Evolutionary conservation across 441 rosid species (phyloP).

Genomic region (Populus hybrid): DNA sequence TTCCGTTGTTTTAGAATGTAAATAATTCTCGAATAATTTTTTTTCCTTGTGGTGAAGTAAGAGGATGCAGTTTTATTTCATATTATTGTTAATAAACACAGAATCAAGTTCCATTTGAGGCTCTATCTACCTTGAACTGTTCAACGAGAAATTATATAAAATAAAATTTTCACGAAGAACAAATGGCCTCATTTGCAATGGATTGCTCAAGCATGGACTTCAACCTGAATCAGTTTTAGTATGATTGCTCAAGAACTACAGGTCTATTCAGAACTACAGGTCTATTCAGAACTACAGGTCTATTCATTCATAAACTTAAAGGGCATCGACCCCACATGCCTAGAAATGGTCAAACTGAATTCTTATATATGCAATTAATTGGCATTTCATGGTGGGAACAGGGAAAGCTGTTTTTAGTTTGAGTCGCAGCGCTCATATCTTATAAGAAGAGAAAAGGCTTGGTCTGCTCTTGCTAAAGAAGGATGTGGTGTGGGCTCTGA

Average conservation of each 20-base stretch:
- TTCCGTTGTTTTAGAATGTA: neutral
- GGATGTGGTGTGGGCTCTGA: no score
- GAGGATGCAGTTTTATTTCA: neutral
- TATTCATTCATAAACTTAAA: no score
- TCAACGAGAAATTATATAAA: neutral
- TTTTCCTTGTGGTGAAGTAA: neutral
- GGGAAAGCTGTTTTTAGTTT: neutral
- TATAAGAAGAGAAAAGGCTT: neutral
- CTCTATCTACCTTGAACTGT: conserved; percentile 32
- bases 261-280: no score
- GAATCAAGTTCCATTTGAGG: conserved; percentile 22
- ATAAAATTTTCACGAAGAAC: neutral
- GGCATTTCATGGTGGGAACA: no score
- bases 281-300: no score
- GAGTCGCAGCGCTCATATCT: neutral
- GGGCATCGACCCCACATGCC: no score
- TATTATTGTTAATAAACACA: neutral
- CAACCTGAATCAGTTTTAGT: no score
- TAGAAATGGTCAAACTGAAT: no score
- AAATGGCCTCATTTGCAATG: neutral
- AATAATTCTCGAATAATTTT: neutral
- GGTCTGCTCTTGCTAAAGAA: neutral
- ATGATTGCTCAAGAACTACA: no score
- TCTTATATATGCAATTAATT: no score
- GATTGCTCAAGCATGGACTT: no score